Conservation (phyloP, 75 land plant species). For the Ceratopteris richardii region DNA sequence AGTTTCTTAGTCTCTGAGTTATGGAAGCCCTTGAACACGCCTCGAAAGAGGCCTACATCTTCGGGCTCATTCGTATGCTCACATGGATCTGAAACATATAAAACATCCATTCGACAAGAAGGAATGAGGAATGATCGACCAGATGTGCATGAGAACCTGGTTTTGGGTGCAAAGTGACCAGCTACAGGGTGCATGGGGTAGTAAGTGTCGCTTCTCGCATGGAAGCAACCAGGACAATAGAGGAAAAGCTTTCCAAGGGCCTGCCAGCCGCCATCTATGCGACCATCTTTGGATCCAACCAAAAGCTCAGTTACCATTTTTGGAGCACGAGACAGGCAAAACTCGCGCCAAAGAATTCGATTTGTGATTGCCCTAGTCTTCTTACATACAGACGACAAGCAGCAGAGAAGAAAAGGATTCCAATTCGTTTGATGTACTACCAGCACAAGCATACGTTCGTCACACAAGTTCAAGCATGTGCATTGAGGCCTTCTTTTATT, state of each 20-base stretch:
- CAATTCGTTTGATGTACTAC: slow-evolving; percentile 49
- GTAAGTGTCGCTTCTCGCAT: slow-evolving; percentile 11
- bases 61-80: slow-evolving; percentile 44
- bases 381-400: slow-evolving; percentile 44
- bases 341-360: slow-evolving; percentile 56
- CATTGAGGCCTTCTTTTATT: too few species aligned
- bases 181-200: slow-evolving; percentile 15
- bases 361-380: slow-evolving; percentile 39
- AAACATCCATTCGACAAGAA: slow-evolving; percentile 44
- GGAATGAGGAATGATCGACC: slow-evolving; percentile 54
- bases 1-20: slow-evolving; percentile 32
- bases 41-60: slow-evolving; percentile 48
- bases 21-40: slow-evolving; percentile 39
- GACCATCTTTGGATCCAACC: slow-evolving; percentile 20
- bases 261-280: slow-evolving; percentile 50
- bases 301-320: slow-evolving; percentile 39
- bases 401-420: too few species aligned
- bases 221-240: slow-evolving; percentile 45
- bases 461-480: too few species aligned
- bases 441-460: slow-evolving; percentile 28
- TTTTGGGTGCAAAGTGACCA: slow-evolving; percentile 43
- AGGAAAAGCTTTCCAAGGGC: slow-evolving; percentile 62
- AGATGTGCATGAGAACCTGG: slow-evolving; percentile 70
- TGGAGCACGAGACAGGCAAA: slow-evolving; percentile 62
- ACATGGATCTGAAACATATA: slow-evolving; percentile 69